Percentiles rank a stretch among this genome's conserved stretches.
Conservation (phyloP, 2,329 filamentous ascomycete species). For the Pseudogymnoascus sp. region DNA sequence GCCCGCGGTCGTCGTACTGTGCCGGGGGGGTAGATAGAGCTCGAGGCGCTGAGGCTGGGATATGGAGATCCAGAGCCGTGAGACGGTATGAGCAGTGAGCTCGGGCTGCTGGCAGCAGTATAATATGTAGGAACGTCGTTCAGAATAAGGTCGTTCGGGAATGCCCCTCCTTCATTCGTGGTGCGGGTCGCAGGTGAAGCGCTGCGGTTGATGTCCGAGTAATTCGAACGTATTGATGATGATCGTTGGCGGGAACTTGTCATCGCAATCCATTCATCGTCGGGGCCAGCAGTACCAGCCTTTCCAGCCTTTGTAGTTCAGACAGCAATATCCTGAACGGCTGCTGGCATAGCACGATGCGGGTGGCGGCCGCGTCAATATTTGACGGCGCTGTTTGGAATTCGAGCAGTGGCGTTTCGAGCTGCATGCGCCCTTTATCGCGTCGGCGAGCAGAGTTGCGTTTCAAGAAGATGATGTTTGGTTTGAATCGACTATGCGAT, state of each 20-base stretch:
- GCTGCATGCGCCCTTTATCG: not conserved
- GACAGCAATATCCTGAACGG: slow-evolving; percentile 1
- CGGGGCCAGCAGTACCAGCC: not conserved
- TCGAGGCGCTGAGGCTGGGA: slow-evolving; percentile 29
- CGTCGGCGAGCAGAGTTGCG: not conserved
- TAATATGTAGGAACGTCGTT: slow-evolving; percentile 27
- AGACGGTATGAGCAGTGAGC: slow-evolving; percentile 30
- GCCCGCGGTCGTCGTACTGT: slow-evolving; percentile 33
- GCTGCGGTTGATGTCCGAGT: slow-evolving; percentile 19
- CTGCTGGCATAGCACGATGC: slow-evolving; percentile 1
- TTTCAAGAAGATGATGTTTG: not conserved
- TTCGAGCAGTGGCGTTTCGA: not conserved
- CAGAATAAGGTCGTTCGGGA: slow-evolving; percentile 21
- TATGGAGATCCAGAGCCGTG: slow-evolving; percentile 31
- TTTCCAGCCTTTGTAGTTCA: not conserved
- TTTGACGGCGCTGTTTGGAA: not conserved
- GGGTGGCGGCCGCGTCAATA: slow-evolving; percentile 4
- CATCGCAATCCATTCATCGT: slow-evolving; percentile 25
- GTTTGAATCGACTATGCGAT: slow-evolving; percentile 1
- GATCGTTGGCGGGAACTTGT: slow-evolving; percentile 26
- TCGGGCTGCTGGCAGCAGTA: slow-evolving; percentile 21
- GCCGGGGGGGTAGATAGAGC: slow-evolving; percentile 16
- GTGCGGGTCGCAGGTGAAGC: slow-evolving; percentile 18
- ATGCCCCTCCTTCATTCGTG: slow-evolving; percentile 13
- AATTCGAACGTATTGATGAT: slow-evolving; percentile 26